Evolutionary conservation across 257 asterid genomes (phyloP).

Genomic region (Nicotiana paniculata): DNA sequence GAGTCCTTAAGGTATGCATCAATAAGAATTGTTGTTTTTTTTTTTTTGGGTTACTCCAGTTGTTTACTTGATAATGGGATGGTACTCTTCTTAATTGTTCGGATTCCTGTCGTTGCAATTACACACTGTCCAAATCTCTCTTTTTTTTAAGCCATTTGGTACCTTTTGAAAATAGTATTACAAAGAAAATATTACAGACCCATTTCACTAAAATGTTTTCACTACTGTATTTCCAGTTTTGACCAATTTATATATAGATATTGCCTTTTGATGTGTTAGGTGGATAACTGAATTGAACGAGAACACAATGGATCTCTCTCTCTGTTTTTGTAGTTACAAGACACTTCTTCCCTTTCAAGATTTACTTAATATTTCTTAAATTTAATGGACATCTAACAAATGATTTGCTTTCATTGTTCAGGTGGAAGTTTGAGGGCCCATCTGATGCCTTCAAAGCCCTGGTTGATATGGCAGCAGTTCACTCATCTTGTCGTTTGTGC

Average conservation of each 20-base stretch:
- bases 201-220: not conserved
- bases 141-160: not conserved
- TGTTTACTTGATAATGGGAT: not conserved
- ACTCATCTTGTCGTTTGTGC: slow-evolving; percentile 97
- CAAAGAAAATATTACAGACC: not conserved
- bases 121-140: not conserved
- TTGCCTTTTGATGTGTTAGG: not conserved
- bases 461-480: slow-evolving; percentile 98
- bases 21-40: not conserved
- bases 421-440: slow-evolving; percentile 98
- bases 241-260: not conserved
- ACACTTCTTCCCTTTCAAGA: not conserved
- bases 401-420: slow-evolving; percentile 16
- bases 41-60: not conserved
- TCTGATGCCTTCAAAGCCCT: slow-evolving; percentile 96
- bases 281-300: not conserved
- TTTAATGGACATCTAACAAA: not conserved
- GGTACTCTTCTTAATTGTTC: not conserved
- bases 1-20: slow-evolving; percentile 62
- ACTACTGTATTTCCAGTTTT: not conserved
- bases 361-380: not conserved
- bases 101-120: not conserved
- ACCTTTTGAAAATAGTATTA: not conserved
- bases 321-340: not conserved
- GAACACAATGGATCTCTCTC: not conserved